These are phyloP conservation scores for Euphorbia corollata DNA, from an alignment of 441 rosid genomes.

Conservation along the genomic window DNA sequence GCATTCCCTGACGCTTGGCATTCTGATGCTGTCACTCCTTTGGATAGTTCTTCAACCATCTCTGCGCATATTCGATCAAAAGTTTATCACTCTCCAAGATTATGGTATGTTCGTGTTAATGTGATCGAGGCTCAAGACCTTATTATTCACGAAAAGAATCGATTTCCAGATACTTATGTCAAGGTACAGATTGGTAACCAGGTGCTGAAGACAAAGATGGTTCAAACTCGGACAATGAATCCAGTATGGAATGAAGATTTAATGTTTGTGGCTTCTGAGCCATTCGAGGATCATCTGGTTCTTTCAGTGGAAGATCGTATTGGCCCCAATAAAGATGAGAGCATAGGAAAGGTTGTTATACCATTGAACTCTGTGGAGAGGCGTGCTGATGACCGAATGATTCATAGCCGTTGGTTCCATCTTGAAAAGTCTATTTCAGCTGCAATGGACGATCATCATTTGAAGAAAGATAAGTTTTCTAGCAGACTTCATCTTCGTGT, in stretches of 20 bases:
- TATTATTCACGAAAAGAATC: slow-evolving; percentile 46
- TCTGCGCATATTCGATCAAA: slow-evolving; percentile 62
- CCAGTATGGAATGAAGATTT: slow-evolving; percentile 85
- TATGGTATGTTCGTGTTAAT: slow-evolving; percentile 80
- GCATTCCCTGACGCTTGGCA: slow-evolving; percentile 85
- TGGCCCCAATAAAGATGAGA: slow-evolving; percentile 64
- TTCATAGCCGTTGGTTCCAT: slow-evolving; percentile 53
- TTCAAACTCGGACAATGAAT: slow-evolving; percentile 43
- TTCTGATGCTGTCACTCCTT: slow-evolving; percentile 59
- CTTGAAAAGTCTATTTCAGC: slow-evolving; percentile 56
- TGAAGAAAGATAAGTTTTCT: slow-evolving; percentile 57
- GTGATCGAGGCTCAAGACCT: slow-evolving; percentile 92
- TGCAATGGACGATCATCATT: slow-evolving; percentile 47
- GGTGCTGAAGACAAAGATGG: slow-evolving; percentile 53
- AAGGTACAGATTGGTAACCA: slow-evolving; percentile 69
- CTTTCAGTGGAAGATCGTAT: slow-evolving; percentile 71
- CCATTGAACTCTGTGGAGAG: slow-evolving; percentile 42
- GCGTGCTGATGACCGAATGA: slow-evolving; percentile 58
- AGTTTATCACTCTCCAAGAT: slow-evolving; percentile 84
- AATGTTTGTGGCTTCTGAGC: slow-evolving; percentile 84
- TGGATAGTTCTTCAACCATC: slow-evolving; percentile 33
- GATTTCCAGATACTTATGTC: slow-evolving; percentile 58
- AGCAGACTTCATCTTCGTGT: slow-evolving; percentile 50
- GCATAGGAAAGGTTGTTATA: slow-evolving; percentile 52
- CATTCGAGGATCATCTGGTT: slow-evolving; percentile 64